phyloP scores from a whole-genome alignment of 2,329 filamentous ascomycete species.

The Pseudogymnoascus sp. region DNA sequence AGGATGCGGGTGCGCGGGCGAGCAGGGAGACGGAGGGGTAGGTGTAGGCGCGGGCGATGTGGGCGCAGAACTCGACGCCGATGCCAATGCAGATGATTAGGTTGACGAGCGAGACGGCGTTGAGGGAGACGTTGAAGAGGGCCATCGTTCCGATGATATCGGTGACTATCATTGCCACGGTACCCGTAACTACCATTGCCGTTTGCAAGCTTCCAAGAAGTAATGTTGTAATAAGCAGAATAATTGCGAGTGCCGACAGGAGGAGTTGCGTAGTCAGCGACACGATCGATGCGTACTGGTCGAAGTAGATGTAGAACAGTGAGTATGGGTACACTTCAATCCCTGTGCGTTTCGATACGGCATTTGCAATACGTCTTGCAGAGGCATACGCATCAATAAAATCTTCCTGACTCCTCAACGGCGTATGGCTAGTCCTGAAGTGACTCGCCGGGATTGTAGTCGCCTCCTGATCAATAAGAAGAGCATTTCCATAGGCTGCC shows the following conservation, averaged over 20 bases:
- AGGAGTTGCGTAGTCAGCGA: constrained; percentile 71
- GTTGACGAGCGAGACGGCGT: constrained; percentile 92
- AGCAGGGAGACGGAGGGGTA: constrained; percentile 80
- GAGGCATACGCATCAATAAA: constrained; percentile 88
- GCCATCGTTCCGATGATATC: constrained; percentile 97
- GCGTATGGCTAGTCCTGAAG: constrained; percentile 85
- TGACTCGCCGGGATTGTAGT: constrained; percentile 72
- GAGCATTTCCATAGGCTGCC: constrained; percentile 76
- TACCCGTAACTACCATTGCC: constrained; percentile 72
- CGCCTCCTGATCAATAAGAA: constrained; percentile 65
- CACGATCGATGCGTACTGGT: constrained; percentile 86
- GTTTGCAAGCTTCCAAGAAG: constrained; percentile 81
- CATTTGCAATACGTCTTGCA: constrained; percentile 77
- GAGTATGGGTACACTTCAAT: constrained; percentile 92
- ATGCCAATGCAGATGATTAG: constrained; percentile 96
- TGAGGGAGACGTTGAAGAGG: constrained; percentile 77
- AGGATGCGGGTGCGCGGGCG: constrained; percentile 69
- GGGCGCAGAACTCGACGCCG: constrained; percentile 92
- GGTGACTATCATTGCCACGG: constrained; percentile 86
- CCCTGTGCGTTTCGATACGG: constrained; percentile 63
- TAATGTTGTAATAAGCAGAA: constrained; percentile 70
- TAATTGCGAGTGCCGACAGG: constrained; percentile 75
- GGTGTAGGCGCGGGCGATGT: constrained; percentile 92
- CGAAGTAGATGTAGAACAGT: constrained; percentile 98
- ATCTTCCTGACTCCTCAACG: constrained; percentile 78